A percentile compares a stretch with the other conserved stretches of the same genome.
Evolutionary conservation across 2,329 filamentous ascomycete genomes (phyloP).

Genomic region (Teratosphaeria epicoccoides): DNA sequence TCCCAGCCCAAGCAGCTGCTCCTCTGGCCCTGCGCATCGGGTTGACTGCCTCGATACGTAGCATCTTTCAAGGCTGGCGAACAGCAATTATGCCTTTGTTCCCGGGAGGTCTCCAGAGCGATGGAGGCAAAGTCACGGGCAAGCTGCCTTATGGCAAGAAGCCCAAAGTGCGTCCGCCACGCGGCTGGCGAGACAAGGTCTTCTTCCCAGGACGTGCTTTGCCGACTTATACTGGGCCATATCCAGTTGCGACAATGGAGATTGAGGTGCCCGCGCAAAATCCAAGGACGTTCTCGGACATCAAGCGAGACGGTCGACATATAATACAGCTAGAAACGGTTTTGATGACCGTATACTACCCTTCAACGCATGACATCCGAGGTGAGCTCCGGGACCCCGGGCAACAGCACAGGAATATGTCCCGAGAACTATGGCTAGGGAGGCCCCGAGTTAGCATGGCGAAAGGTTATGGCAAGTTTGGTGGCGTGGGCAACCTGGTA

Average conservation of each 20-base stretch:
- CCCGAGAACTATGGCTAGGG: conserved; percentile 52
- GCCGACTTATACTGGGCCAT: conserved; percentile 43
- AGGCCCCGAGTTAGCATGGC: conserved; percentile 46
- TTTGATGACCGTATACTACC: conserved; percentile 57
- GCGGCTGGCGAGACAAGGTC: conserved; percentile 38
- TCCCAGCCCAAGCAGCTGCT: not conserved
- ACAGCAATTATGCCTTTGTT: not conserved
- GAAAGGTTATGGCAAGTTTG: conserved; percentile 53
- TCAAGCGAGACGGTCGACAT: conserved; percentile 38
- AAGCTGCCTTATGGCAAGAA: conserved; percentile 35
- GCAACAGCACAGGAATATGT: conserved; percentile 28
- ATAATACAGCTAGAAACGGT: conserved; percentile 48
- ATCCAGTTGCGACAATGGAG: conserved; percentile 44
- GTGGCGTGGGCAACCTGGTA: conserved; percentile 37
- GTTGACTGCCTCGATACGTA: not conserved
- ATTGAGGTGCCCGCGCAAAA: conserved; percentile 42
- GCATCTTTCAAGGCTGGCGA: not conserved
- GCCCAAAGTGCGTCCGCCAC: conserved; percentile 38
- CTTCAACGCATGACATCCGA: conserved; percentile 30
- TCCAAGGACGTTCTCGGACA: conserved; percentile 40
- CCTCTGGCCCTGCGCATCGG: not conserved
- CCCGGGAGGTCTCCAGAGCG: conserved; percentile 5
- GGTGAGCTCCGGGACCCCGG: conserved; percentile 23
- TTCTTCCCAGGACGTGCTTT: conserved; percentile 35
- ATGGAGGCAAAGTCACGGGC: conserved; percentile 7